Evolutionary conservation across 306 rosid species (phyloP).

Genomic region (Cicer pinnatifidum): DNA sequence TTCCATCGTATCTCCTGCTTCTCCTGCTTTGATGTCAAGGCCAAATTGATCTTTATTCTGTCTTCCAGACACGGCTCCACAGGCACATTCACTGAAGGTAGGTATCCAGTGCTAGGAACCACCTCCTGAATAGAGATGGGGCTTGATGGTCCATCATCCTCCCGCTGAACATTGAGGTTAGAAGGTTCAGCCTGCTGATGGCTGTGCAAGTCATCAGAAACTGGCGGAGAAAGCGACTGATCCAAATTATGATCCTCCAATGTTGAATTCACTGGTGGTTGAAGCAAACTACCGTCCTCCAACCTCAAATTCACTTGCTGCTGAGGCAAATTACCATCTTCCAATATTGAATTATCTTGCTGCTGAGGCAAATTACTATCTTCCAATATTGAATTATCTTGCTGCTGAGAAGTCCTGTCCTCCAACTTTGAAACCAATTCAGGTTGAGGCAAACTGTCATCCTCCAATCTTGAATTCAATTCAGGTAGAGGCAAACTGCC

Average conservation of each 20-base stretch:
- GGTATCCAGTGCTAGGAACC: conserved; percentile 42
- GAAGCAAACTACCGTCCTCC: conserved; percentile 38
- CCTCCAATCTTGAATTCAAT: background rate
- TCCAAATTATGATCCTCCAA: conserved; percentile 11
- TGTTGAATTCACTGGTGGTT: conserved; percentile 20
- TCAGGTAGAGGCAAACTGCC: background rate
- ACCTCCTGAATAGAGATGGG: conserved; percentile 11
- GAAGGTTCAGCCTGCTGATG: conserved; percentile 41
- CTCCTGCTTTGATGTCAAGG: conserved; percentile 64
- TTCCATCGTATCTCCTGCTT: conserved; percentile 61
- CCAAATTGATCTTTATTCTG: conserved; percentile 51
- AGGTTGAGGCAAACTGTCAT: background rate
- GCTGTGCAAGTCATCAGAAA: conserved; percentile 56
- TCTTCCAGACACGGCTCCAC: conserved; percentile 44
- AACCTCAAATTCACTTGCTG: conserved; percentile 13
- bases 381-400: conserved; percentile 3
- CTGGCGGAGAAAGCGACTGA: conserved; percentile 24
- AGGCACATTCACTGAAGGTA: conserved; percentile 57
- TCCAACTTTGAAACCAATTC: background rate
- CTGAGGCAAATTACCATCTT: conserved; percentile 12
- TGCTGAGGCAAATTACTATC: conserved; percentile 13
- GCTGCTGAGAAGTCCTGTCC: conserved; percentile 6
- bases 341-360: background rate
- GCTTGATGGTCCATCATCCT: conserved; percentile 35
- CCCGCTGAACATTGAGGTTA: conserved; percentile 30